Evolutionary conservation across 164 flowering plant species (phyloP).

Genomic region (Vitis vinifera): ASM3070453v1 NC_081805.1:3716501-3717000

Average conservation of each 20-base stretch:
- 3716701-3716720: conserved; percentile 62
- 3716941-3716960: conserved; percentile 5
- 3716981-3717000: conserved; percentile 47
- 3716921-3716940: conserved; percentile 14
- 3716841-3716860: conserved; percentile 73
- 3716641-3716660: conserved; percentile 34
- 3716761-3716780: conserved; percentile 65
- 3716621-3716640: conserved; percentile 35
- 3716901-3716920: conserved; percentile 11
- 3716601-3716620: conserved; percentile 16
- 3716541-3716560: conserved; percentile 65
- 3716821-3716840: conserved; percentile 79
- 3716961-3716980: conserved; percentile 40
- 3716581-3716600: conserved; percentile 47
- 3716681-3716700: conserved; percentile 63
- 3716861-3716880: conserved; percentile 52
- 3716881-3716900: conserved; percentile 21
- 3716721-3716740: conserved; percentile 30
- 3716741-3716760: conserved; percentile 34
- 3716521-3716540: conserved; percentile 38
- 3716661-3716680: conserved; percentile 40
- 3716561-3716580: conserved; percentile 73
- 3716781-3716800: conserved; percentile 66
- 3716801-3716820: conserved; percentile 78
- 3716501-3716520: conserved; percentile 28